Base-by-base conservation (phyloP, 1,139 yeast species). In the Pichia sp. region DNA sequence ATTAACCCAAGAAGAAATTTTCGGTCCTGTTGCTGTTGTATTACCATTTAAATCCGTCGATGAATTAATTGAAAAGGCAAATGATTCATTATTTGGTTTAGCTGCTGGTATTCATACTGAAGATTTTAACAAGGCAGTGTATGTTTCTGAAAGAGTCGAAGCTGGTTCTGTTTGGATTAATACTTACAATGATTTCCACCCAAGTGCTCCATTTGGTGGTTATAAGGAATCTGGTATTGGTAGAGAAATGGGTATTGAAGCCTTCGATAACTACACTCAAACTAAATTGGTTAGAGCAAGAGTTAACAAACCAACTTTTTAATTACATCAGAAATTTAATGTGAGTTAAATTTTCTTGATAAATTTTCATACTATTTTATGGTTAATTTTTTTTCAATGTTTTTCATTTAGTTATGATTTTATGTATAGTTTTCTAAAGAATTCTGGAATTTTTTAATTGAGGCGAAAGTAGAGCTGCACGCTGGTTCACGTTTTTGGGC, bases 221-320 rank as follows among this genome's bases (percentile, higher is more conserved):
- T 86, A 70, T 77, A 82, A 82, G 63, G 79, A 82, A 68, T 83
- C 94, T 50, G 96, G 96, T 69, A 78, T 84, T 64, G 96, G 96
- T 62, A 83, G 95, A 71, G 96, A 87, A 74, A 80, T 87, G 82
- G 96, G 96, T 66, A 72, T 71, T 53, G 89, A 83, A 64, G 94
- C 89, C 44, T 75, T 87, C 58, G 86, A 82, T 56, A 83, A 82
- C 76, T 87, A 87, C 74, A 77, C 85, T 52, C 92, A 86, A 70
- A 70, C 71, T 59, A 86, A 86, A 76, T 85, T 94, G 50, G 90
- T 84, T 55, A 78, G 86, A 76, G 62, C 68, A 45, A 64, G 57
- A 35, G 51, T 66, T 41, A 44, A 41, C 40, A 51, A 46, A 28
- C 62, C 62, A 49, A 46, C 35, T 20, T 43, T 47, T n/a, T 48